Evolutionary conservation across 164 flowering plant genomes (phyloP), one percentile per base, ranked within the genome.

Genomic region (Vitis riparia): DNA sequence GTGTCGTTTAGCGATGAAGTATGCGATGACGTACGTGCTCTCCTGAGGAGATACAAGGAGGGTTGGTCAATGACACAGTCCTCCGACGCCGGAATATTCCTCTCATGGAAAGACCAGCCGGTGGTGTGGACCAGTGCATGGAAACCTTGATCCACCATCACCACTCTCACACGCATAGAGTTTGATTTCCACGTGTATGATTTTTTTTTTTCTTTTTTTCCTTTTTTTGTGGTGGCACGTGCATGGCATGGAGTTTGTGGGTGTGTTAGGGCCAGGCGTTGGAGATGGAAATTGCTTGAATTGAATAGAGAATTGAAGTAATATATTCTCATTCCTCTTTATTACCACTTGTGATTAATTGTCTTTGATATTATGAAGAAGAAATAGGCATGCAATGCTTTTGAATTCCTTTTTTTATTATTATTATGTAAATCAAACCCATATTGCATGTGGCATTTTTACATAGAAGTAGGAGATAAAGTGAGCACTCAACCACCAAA

Each of bases 51-150:
- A 83, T 93, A 95, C 51, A 88, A 80, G 72, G 99, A 91, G 30
- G 99, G 98, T 1, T 93, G 98, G 98, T 78, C 94, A 8, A 90
- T 89, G 97, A 73, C 75, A 50, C 84, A 63, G 69, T 74, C 77
- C 14, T 62, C 81, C 63, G 81, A 70, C 64, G 82, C 88, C 75
- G 98, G 98, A 72, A 79, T 94, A 67, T 92, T 87, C 84, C 73
- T 94, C 77, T 69, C 85, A 37, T 94, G 98, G 97, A 94, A 84
- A 77, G 95, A 90, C 4, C 91, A 91, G 83, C 87, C 91, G 71
- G 91, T 92, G 73, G 97, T 92, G 62, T 94, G 97, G 97, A 90
- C 97, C 16, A 83, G 88, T 68, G 94, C 97, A 32, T 92, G 98
- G 97, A 85, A 80, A 84, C 89, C 93, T 23, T 86, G 71, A 68